These are phyloP conservation scores for Helianthus annuus DNA, from an alignment of 129 eudicot species.

Conservation along the genomic window DNA sequence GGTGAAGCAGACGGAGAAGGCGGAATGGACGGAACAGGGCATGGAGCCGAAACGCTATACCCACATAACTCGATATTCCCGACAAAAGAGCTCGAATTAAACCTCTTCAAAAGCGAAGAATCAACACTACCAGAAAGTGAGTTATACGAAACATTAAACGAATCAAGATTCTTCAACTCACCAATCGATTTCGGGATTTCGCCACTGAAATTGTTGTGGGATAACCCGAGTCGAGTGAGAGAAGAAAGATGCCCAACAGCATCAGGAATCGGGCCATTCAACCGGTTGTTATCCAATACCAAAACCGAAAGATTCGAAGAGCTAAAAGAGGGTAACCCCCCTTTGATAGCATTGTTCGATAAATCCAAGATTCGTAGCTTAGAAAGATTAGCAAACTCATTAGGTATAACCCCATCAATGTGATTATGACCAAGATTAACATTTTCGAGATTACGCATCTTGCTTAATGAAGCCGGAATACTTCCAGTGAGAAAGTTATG, in stretches of 20 bases:
- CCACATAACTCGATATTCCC: slow-evolving; percentile 88
- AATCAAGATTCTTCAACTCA: slow-evolving; percentile 45
- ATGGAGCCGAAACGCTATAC: slow-evolving; percentile 54
- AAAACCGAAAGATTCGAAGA: slow-evolving; percentile 46
- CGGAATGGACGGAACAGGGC: slow-evolving; percentile 45
- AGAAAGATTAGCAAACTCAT: slow-evolving; percentile 45
- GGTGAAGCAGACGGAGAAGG: slow-evolving; percentile 47
- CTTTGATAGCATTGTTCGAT: slow-evolving; percentile 63
- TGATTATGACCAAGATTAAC: slow-evolving; percentile 65
- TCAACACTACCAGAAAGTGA: slow-evolving; percentile 79
- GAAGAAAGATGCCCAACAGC: slow-evolving; percentile 46
- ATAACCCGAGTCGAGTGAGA: slow-evolving; percentile 53
- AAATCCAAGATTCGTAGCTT: slow-evolving; percentile 57
- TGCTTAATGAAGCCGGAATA: slow-evolving; percentile 68
- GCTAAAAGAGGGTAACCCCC: slow-evolving; percentile 53
- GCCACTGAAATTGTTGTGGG: slow-evolving; percentile 66
- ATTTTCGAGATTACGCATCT: slow-evolving; percentile 52
- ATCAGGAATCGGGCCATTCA: slow-evolving; percentile 55
- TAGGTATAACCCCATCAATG: slow-evolving; percentile 59
- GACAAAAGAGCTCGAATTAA: slow-evolving; percentile 73
- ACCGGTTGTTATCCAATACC: slow-evolving; percentile 48
- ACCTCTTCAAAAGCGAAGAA: slow-evolving; percentile 48
- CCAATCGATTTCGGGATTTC: slow-evolving; percentile 63
- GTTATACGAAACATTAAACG: slow-evolving; percentile 66
- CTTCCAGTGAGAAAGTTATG: slow-evolving; percentile 65